Evolutionary conservation across 1,139 yeast genomes (phyloP).

Genomic region (Meyerozyma carpophila): DNA sequence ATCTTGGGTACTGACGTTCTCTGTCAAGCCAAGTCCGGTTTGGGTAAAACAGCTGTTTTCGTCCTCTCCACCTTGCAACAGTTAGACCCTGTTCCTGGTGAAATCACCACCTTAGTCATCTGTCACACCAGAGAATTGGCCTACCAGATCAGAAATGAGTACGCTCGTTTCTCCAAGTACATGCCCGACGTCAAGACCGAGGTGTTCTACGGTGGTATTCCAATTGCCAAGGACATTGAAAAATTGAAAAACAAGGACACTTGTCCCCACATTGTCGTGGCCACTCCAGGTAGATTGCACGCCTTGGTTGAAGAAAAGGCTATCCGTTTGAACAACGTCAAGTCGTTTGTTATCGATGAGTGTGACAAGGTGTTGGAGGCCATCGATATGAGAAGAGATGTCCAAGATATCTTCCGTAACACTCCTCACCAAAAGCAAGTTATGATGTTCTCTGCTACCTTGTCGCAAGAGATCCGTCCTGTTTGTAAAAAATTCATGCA

Average conservation of each 20-base stretch:
- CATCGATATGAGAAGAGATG: constrained; percentile 95
- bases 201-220: constrained; percentile 95
- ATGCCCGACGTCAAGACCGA: constrained; percentile 97
- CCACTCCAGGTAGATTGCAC: constrained; percentile 96
- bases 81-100: constrained; percentile 96
- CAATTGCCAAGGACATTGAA: constrained; percentile 82
- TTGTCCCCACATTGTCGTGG: constrained; percentile 94
- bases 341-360: constrained; percentile 94
- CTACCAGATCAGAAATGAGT: constrained; percentile 95
- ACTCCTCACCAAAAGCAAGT: constrained; percentile 99
- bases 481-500: constrained; percentile 98
- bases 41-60: constrained; percentile 98
- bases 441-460: constrained; percentile 98
- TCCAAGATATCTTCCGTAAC: constrained; percentile 94
- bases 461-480: constrained; percentile 92
- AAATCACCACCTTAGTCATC: constrained; percentile 86
- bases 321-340: constrained; percentile 81
- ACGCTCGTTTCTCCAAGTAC: constrained; percentile 95
- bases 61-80: constrained; percentile 95
- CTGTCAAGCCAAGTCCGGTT: constrained; percentile 99
- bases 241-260: constrained; percentile 88
- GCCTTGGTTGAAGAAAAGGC: constrained; percentile 91
- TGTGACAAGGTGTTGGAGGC: constrained; percentile 96
- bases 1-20: constrained; percentile 96
- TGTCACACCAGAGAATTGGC: constrained; percentile 99